Evolutionary conservation across 1,284 basidiomycete species (phyloP), one percentile per base, ranked within the genome.

Genomic region (Malassezia restricta): DNA sequence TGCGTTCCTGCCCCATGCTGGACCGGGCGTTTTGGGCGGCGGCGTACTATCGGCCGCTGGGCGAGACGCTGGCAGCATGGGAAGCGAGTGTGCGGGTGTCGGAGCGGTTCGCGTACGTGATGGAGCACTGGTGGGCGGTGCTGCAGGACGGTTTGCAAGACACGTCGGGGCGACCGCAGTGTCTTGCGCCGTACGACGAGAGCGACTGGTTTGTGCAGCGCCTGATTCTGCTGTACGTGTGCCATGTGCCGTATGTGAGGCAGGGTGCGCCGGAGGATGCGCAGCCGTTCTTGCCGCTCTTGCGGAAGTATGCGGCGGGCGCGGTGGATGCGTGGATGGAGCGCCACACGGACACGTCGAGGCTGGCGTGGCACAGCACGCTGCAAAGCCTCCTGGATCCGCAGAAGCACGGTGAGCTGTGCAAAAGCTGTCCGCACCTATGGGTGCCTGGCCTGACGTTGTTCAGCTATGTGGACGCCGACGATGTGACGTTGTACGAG

Each of bases 221-320:
- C 20, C 28, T 49, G 6, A 32, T 46, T 1, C 32, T 55, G 15
- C 42, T 40, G 3, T 55, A 50, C 38, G n/a, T 50, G 31, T 42
- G 37, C 24, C 53, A 55, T 43, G 43, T 42, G n/a, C 48, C 53
- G 8, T 55, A 55, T 32, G 20, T 39, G 20, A 5, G 3, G 6
- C 17, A 15, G n/a, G 28, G 3, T 9, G 20, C 43, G 1, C 47
- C 47, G 20, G 6, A 2, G 6, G 12, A 30, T 14, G 7, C 29
- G 28, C 53, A 50, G 44, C 53, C 53, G 12, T 55, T 55, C 31
- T 47, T 20, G n/a, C 17, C 32, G 17, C 20, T 43, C 11, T 40
- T 50, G 24, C 20, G 38, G 32, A n/a, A 20, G 35, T 47, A 47
- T 24, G 32, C 43, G 8, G 8, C 20, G 1, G n/a, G 41, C 41